phyloP scores from a whole-genome alignment of 805 yeast genomes.

The Spathaspora boniae region DNA sequence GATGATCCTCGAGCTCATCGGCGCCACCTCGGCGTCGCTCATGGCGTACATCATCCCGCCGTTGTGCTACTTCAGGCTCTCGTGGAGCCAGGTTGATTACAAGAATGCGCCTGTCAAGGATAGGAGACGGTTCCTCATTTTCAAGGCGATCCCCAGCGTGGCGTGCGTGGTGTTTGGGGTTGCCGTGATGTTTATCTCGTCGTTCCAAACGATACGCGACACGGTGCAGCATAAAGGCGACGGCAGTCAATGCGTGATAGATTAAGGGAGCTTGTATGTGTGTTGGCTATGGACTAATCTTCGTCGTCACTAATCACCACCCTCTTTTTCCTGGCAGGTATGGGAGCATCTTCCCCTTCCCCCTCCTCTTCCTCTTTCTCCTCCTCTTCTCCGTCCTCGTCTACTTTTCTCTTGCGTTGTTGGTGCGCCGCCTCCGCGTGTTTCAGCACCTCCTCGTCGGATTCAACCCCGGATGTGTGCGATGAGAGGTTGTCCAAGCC shows the following conservation, averaged over 20 bases:
- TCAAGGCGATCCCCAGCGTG: constrained; percentile 54
- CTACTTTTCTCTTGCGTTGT: no score
- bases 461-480: no score
- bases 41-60: constrained; percentile 95
- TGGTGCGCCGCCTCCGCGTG: no score
- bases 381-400: constrained; percentile 2
- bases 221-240: constrained; percentile 34
- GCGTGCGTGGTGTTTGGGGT: constrained; percentile 69
- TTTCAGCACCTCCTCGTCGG: no score
- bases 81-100: constrained; percentile 41
- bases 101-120: constrained; percentile 14
- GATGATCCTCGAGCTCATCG: constrained; percentile 82
- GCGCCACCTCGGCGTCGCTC: constrained; percentile 88
- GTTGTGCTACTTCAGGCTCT: constrained; percentile 67
- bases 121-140: constrained; percentile 24
- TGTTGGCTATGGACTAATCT: constrained; percentile 12
- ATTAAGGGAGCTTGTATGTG: constrained; percentile 12
- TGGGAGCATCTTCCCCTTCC: not conserved
- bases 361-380: constrained; percentile 3
- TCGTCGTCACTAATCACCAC: constrained; percentile 18
- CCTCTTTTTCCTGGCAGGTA: constrained; percentile 9
- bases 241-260: constrained; percentile 50
- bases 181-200: constrained; percentile 74
- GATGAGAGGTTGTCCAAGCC: no score
- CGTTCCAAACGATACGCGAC: constrained; percentile 62